Evolutionary conservation across 768 basidiomycete species (phyloP).

Genomic region (Phanerodontia chrysosporium): DNA sequence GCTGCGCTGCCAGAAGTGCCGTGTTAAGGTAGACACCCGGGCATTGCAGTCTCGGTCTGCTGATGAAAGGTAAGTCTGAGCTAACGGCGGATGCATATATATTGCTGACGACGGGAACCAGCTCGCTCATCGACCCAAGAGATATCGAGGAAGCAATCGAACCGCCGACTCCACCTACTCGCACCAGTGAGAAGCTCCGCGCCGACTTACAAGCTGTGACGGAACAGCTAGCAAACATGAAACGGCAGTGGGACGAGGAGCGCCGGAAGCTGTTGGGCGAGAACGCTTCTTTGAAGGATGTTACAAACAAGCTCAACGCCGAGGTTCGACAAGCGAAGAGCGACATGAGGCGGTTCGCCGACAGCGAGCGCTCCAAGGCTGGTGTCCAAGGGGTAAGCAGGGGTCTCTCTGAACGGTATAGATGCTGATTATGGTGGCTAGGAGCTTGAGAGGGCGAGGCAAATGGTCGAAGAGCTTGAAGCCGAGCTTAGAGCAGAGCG

Average conservation of each 20-base stretch:
- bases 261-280: constrained; percentile 60
- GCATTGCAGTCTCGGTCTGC: constrained; percentile 36
- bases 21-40: constrained; percentile 53
- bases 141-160: constrained; percentile 44
- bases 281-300: constrained; percentile 68
- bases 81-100: too few species aligned
- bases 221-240: constrained; percentile 57
- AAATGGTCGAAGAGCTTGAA: constrained; percentile 65
- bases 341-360: constrained; percentile 49
- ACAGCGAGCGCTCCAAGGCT: constrained; percentile 48
- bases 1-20: constrained; percentile 67
- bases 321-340: constrained; percentile 58
- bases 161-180: constrained; percentile 65
- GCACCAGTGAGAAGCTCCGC: constrained; percentile 60
- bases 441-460: constrained; percentile 71
- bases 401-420: background rate
- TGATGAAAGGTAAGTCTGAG: constrained; percentile 56
- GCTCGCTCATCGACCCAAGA: constrained; percentile 50
- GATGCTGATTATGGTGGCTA: constrained; percentile 22
- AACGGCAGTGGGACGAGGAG: constrained; percentile 68
- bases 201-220: constrained; percentile 60
- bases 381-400: constrained; percentile 53
- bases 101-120: too few species aligned
- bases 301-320: constrained; percentile 59
- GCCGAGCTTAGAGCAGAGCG: constrained; percentile 69